Evolutionary conservation across 352 stramenopile genomes (phyloP).

Genomic region (Pythium plurisporium): DNA sequence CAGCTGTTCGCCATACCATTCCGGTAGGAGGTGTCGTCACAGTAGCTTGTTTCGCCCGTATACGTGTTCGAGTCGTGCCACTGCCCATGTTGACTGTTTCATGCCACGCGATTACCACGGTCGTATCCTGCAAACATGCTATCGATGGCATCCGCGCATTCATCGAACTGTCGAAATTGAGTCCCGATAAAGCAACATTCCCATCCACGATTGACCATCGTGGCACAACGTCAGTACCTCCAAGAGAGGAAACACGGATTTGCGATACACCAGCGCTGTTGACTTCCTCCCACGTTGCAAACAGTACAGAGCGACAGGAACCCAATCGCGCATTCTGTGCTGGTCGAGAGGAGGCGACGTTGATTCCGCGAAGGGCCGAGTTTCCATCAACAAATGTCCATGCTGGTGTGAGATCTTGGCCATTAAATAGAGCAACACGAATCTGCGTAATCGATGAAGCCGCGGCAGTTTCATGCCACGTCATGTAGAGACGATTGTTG

Average conservation of each 20-base stretch:
- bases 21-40: not conserved
- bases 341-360: conserved; percentile 29
- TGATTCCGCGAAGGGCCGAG: conserved; percentile 29
- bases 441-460: conserved; percentile 29
- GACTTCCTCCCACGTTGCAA: conserved; percentile 51
- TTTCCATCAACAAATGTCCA: conserved; percentile 68
- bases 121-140: conserved; percentile 29
- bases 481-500: conserved; percentile 43
- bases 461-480: conserved; percentile 45
- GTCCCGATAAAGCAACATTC: too few relatives aligned
- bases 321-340: conserved; percentile 36
- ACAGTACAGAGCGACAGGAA: conserved; percentile 41
- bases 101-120: conserved; percentile 53
- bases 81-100: conserved; percentile 23
- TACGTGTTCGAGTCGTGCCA: conserved; percentile 17
- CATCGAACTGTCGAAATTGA: conserved; percentile 28
- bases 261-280: conserved; percentile 21
- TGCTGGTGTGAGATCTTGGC: conserved; percentile 27
- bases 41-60: conserved; percentile 22
- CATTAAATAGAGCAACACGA: conserved; percentile 53
- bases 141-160: conserved; percentile 30
- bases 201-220: conserved; percentile 55
- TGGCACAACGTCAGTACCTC: conserved; percentile 30
- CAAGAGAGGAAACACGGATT: conserved; percentile 51
- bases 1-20: conserved; percentile 31